A percentile compares a stretch with the other conserved stretches of the same genome.
These are phyloP conservation scores for Aspergillus campestris DNA, from an alignment of 495 filamentous ascomycete species.

Conservation along the genomic window DNA sequence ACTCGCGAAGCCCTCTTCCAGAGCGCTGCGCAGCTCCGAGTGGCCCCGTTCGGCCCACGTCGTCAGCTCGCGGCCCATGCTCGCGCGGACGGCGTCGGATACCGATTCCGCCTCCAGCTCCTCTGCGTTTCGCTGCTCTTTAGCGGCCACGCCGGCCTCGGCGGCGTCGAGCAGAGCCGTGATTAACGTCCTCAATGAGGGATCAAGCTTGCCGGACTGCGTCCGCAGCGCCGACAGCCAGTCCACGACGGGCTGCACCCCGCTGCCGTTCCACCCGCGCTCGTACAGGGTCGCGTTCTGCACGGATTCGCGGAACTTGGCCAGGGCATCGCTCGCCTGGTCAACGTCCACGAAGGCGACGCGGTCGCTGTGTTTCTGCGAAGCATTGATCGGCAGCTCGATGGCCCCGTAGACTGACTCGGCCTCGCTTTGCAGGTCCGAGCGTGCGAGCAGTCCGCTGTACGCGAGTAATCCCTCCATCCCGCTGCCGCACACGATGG, in stretches of 20 bases:
- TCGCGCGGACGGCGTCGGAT: constrained; percentile 31
- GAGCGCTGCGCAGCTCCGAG: constrained; percentile 67
- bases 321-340: constrained; percentile 49
- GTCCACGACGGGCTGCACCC: constrained; percentile 52
- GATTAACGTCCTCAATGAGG: constrained; percentile 56
- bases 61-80: constrained; percentile 49
- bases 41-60: constrained; percentile 75
- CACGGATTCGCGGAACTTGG: constrained; percentile 56
- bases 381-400: constrained; percentile 34
- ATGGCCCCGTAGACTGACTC: constrained; percentile 47
- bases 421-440: constrained; percentile 26
- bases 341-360: constrained; percentile 46
- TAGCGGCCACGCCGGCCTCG: constrained; percentile 40
- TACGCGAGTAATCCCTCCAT: constrained; percentile 45
- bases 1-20: constrained; percentile 64
- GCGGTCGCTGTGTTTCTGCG: constrained; percentile 20
- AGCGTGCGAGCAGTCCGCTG: constrained; percentile 33
- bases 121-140: constrained; percentile 35
- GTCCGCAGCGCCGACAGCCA: constrained; percentile 54
- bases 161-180: constrained; percentile 55
- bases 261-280: constrained; percentile 63
- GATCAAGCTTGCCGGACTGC: constrained; percentile 42
- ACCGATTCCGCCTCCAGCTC: constrained; percentile 27
- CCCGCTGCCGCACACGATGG: constrained; percentile 66
- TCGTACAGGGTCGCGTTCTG: constrained; percentile 63